Evolutionary conservation across 148 eudicot genomes (phyloP).

Genomic region (Cornus suecica): DNA sequence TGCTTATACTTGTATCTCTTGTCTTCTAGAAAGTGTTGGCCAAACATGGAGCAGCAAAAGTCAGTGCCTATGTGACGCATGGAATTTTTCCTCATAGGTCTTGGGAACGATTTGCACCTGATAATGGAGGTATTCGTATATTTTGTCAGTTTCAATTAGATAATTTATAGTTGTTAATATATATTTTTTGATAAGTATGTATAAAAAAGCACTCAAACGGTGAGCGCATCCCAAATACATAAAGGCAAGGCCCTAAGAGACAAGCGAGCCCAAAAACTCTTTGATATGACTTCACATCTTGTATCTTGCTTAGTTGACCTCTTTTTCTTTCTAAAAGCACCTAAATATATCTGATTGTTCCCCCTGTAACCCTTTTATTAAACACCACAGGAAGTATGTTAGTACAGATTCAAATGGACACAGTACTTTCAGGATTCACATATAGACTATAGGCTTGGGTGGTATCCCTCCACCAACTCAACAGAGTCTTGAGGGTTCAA

Average conservation of each 20-base stretch:
- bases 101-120: conserved; percentile 83
- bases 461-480: no score
- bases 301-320: background rate
- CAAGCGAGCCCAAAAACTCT: no score
- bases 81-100: conserved; percentile 91
- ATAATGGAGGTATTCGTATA: conserved; percentile 54
- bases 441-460: no score
- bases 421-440: background rate
- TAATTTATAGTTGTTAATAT: background rate
- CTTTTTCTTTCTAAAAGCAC: background rate
- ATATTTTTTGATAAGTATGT: no score
- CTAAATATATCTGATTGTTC: background rate
- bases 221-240: no score
- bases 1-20: background rate
- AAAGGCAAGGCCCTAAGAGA: no score
- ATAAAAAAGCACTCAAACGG: no score
- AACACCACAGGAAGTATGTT: background rate
- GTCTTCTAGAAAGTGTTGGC: conserved; percentile 82
- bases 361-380: background rate
- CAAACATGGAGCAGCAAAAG: conserved; percentile 87
- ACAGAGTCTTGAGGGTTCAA: no score
- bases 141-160: background rate
- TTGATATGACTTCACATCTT: background rate
- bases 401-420: background rate
- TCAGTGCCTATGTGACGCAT: conserved; percentile 98